Evolutionary conservation across 2,329 filamentous ascomycete genomes (phyloP).

Genomic region (Daldinia sp.): DNA sequence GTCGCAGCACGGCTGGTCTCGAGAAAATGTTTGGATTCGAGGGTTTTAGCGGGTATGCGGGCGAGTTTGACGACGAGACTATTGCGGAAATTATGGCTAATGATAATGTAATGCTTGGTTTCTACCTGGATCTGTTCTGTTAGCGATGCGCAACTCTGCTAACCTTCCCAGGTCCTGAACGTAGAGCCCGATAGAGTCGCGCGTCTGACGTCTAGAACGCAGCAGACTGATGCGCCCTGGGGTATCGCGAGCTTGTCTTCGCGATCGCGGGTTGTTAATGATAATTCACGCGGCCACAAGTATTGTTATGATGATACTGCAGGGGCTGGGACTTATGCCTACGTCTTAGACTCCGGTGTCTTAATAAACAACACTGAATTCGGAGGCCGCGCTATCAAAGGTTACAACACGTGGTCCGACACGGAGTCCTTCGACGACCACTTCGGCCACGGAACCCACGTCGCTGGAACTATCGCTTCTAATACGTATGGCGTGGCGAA

Average conservation of each 20-base stretch:
- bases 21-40: constrained; percentile 24
- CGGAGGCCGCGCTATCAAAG: constrained; percentile 38
- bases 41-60: constrained; percentile 22
- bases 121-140: too few species aligned
- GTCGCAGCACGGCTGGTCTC: constrained; percentile 13
- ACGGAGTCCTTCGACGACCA: constrained; percentile 34
- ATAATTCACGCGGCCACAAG: constrained; percentile 13
- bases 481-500: constrained; percentile 36
- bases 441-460: constrained; percentile 52
- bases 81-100: constrained; percentile 15
- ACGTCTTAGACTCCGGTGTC: constrained; percentile 56
- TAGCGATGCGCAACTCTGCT: neutral
- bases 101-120: constrained; percentile 9
- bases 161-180: constrained; percentile 12
- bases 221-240: constrained; percentile 42
- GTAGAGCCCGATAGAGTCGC: constrained; percentile 27
- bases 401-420: constrained; percentile 33
- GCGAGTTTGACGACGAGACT: constrained; percentile 29
- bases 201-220: constrained; percentile 32
- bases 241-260: constrained; percentile 32
- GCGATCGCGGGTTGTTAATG: constrained; percentile 38
- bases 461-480: constrained; percentile 31
- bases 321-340: constrained; percentile 47
- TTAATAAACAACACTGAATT: constrained; percentile 47
- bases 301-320: constrained; percentile 39